Evolutionary conservation across 73 alveolate genomes (phyloP).

Genomic region (Paramecium bursaria): DNA sequence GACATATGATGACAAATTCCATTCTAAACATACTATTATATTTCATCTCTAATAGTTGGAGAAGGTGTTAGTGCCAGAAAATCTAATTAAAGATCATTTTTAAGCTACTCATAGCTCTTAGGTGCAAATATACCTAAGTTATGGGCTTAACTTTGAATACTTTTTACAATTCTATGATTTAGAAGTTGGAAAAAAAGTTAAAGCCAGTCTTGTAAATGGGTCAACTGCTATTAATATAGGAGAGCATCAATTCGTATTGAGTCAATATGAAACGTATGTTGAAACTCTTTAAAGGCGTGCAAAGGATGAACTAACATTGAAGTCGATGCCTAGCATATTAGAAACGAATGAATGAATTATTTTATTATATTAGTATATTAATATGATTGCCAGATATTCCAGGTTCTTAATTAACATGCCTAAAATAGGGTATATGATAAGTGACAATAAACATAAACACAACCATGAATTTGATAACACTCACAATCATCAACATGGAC

Average conservation of each 20-base stretch:
- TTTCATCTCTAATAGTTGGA: constrained; percentile 5
- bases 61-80: constrained; percentile 6
- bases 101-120: neutral
- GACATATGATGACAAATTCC: constrained; percentile 3
- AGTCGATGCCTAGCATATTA: constrained; percentile 20
- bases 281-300: constrained; percentile 1
- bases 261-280: constrained; percentile 8
- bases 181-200: neutral
- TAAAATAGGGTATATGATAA: no score
- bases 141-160: constrained; percentile 28
- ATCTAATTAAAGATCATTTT: neutral
- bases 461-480: no score
- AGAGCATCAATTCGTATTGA: constrained; percentile 2
- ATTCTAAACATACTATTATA: constrained; percentile 6
- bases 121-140: neutral
- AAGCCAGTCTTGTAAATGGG: neutral
- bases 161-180: neutral
- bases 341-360: no score
- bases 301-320: constrained; percentile 12
- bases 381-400: no score
- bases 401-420: no score
- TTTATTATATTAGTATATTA: no score
- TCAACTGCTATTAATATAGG: neutral
- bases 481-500: no score
- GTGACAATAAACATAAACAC: no score